Evolutionary conservation across 2,329 filamentous ascomycete genomes (phyloP), one percentile per base, ranked within the genome.

Genomic region (Volutella citrinella): DNA sequence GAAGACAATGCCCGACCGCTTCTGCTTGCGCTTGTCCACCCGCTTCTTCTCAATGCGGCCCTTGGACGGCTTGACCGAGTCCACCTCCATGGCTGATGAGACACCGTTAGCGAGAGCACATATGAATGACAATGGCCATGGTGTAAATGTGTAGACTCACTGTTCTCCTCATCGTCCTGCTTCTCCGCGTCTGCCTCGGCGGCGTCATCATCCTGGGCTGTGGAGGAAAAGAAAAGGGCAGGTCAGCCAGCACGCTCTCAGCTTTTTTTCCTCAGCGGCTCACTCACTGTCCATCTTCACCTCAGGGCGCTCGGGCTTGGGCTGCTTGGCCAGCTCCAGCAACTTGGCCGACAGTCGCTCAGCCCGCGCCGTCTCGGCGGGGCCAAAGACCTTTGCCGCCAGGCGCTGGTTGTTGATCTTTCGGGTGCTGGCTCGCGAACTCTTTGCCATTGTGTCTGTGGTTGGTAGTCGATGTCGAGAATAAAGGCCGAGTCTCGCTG

Each of bases 331-430:
- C 51, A 95, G 62, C 59, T 90, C 88, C 55, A 90, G 72, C 40
- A 96, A 72, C 66, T 93, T 95, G 42, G 86, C 84, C 23, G 87
- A 88, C 21, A 96, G 78, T 48, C 91, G 82, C 63, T 90, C 83
- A 33, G 82, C 83, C 50, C 91, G 79, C 27, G 85, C 89, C 52
- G 75, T 69, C 61, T 91, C 87, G 35, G 82, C 80, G 12, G 91
- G 91, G 2, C 84, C 87, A 64, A 95, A 96, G 47, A 96, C 84
- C 46, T 79, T 80, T 47, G 78, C 72, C 63, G 90, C 90, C 46
- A 95, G 75, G 52, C 78, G 82, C 50, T 78, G 74, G 68, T 89
- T 88, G 70, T 96, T 96, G 55, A 75, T 74, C 70, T 96, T 96
- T 54, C 74, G 80, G 48, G 77, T 72, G 59, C 84, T 94, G 47